Percentiles rank a stretch among this genome's conserved stretches.
Conservation (phyloP, 2,329 filamentous ascomycete species). For the Penicillium digitatum region DNA sequence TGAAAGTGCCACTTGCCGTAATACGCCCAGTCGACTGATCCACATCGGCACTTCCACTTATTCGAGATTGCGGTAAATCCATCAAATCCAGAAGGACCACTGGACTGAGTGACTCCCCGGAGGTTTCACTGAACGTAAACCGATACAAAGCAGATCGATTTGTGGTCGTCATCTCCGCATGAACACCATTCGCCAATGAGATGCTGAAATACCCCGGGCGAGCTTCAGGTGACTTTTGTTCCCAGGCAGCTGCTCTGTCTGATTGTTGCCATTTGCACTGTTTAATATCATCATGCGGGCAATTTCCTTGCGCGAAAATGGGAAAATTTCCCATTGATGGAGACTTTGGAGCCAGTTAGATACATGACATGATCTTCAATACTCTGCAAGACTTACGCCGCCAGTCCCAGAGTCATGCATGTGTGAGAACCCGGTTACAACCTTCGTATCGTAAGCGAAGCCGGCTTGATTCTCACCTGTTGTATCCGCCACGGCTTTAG, state of each 20-base stretch:
- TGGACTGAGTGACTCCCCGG: constrained; percentile 44
- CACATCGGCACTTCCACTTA: constrained; percentile 55
- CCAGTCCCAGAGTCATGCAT: constrained; percentile 55
- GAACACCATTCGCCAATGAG: constrained; percentile 54
- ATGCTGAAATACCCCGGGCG: constrained; percentile 64
- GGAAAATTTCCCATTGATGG: constrained; percentile 71
- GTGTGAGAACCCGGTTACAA: constrained; percentile 51
- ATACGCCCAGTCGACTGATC: constrained; percentile 57
- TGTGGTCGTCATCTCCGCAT: constrained; percentile 64
- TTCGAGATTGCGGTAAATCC: constrained; percentile 60
- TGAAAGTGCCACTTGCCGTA: constrained; percentile 59
- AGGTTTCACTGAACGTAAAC: constrained; percentile 53
- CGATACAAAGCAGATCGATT: constrained; percentile 64
- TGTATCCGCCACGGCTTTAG: constrained; percentile 55
- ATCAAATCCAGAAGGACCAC: constrained; percentile 63
- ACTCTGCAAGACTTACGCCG: constrained; percentile 31
- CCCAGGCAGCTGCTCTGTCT: constrained; percentile 49
- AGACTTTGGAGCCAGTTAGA: constrained; percentile 19
- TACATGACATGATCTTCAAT: not conserved
- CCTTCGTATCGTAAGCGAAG: constrained; percentile 51
- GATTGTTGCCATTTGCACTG: constrained; percentile 58
- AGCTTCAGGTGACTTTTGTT: constrained; percentile 52
- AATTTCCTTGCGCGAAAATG: constrained; percentile 63
- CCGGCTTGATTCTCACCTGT: constrained; percentile 54
- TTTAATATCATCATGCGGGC: constrained; percentile 59